Percentiles rank a stretch among this genome's conserved stretches.
These are phyloP conservation scores for Monsonia emarginata DNA, from an alignment of 441 rosid species.

Conservation along the genomic window DNA sequence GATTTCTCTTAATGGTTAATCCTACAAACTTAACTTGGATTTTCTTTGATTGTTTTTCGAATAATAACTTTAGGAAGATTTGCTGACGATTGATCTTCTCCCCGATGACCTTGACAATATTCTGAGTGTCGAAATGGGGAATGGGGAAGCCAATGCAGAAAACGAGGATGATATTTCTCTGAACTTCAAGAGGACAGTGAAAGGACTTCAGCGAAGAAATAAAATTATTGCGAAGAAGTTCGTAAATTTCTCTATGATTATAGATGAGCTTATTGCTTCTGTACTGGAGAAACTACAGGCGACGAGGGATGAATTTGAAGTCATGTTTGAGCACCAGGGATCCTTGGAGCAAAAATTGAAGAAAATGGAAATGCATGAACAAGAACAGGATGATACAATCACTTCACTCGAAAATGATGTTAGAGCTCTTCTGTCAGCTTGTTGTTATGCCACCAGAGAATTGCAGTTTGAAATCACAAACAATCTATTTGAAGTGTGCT, in stretches of 20 bases:
- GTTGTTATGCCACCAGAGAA: slow-evolving; percentile 43
- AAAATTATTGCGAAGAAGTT: slow-evolving; percentile 39
- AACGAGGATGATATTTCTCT: slow-evolving; percentile 36
- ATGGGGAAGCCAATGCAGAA: slow-evolving; percentile 26
- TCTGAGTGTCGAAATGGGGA: slow-evolving; percentile 28
- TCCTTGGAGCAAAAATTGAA: slow-evolving; percentile 45
- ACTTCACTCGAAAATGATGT: slow-evolving; percentile 38
- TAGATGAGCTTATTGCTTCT: slow-evolving; percentile 36
- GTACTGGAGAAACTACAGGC: slow-evolving; percentile 38
- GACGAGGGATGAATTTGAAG: slow-evolving; percentile 34
- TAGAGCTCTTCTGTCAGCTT: slow-evolving; percentile 44
- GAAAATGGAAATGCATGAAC: slow-evolving; percentile 35
- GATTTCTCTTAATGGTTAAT: neutral
- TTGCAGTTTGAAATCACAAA: slow-evolving; percentile 47
- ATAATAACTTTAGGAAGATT: slow-evolving; percentile 41
- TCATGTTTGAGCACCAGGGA: slow-evolving; percentile 32
- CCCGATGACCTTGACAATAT: slow-evolving; percentile 29
- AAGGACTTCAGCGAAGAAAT: slow-evolving; percentile 39
- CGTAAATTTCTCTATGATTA: slow-evolving; percentile 35
- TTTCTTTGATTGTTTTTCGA: slow-evolving; percentile 12
- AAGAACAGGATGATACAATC: slow-evolving; percentile 42
- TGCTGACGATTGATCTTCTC: slow-evolving; percentile 26
- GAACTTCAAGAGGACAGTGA: slow-evolving; percentile 40
- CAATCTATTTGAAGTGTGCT: slow-evolving; percentile 32
- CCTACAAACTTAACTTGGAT: neutral